Evolutionary conservation across 2,329 filamentous ascomycete species (phyloP).

Genomic region (Phyllosticta citribraziliensis): DNA sequence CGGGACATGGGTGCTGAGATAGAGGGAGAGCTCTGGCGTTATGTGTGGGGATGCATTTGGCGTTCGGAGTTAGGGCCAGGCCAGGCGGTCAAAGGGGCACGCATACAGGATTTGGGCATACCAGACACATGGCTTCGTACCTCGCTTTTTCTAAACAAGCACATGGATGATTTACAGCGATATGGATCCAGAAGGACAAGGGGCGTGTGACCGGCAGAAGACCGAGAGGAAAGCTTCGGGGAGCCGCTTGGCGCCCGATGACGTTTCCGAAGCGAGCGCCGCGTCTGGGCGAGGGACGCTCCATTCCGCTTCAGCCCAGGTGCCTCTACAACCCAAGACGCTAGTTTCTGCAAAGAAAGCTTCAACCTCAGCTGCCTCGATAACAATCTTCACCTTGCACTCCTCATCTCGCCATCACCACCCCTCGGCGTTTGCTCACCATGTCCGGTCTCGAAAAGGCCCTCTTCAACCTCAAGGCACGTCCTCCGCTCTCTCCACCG

Average conservation of each 20-base stretch:
- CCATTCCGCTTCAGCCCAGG: background rate
- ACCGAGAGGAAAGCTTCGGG: no score
- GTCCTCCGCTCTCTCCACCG: conserved; percentile 7
- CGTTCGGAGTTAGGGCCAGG: conserved; percentile 2
- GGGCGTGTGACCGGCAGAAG: background rate
- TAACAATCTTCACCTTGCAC: background rate
- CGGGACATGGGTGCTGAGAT: background rate
- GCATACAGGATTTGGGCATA: background rate
- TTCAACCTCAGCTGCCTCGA: background rate
- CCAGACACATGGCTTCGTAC: background rate
- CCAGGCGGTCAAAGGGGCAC: background rate
- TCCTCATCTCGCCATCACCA: background rate
- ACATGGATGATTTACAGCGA: no score
- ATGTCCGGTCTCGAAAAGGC: conserved; percentile 55
- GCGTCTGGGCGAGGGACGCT: background rate
- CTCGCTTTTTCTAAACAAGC: background rate
- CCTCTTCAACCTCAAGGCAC: conserved; percentile 52
- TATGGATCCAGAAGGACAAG: background rate
- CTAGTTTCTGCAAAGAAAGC: background rate
- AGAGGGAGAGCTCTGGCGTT: conserved; percentile 2
- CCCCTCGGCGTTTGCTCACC: background rate
- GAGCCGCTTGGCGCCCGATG: conserved; percentile 1
- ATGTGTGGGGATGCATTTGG: conserved; percentile 1
- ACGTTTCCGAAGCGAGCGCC: conserved; percentile 7
- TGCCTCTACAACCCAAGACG: background rate